Base-by-base conservation (phyloP, 139 green algal genomes). In the Pseudopediastrum boryanum region DNA sequence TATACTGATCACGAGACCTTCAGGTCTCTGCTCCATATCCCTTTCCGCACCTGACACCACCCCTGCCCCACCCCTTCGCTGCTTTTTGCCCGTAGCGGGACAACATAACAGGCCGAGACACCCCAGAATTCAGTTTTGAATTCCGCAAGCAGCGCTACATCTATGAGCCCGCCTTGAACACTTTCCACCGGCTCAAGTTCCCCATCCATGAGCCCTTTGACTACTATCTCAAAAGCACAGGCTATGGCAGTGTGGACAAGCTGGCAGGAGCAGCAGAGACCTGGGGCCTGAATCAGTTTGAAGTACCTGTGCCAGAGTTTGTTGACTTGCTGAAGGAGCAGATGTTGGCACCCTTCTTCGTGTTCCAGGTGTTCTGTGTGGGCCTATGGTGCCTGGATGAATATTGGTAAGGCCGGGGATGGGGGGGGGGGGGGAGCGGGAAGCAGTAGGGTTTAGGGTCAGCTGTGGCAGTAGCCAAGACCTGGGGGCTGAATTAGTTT, bases 281-380 rank as follows among this genome's bases (percentile, higher is more conserved):
- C 42, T 96, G 90, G 89, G 92, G 92, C 16, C 70, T 83, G 31
- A 96, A 96, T 77, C 77, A 78, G 16, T 93, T 95, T 67, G 84
- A 89, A 46, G 85, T 98, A 46, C 93, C 94, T 0, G 68, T 97
- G 54, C 94, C 94, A 0, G 27, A 78, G 0, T 98, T 98, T 77
- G 48, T 31, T 0, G 75, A 85, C 12, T 82, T 98, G 59, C 86
- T 98, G 8, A 86, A 89, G 83, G 93, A 98, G 72, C 96, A 99
- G 85, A 90, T 99, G 74, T 62, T 97, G 63, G 96, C 94, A 51
- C 96, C 96, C 1, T 99, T 99, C 89, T 99, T 99, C 75, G 89
- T 95, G 62, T 99, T 96, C 83, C 95, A 98, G 87, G 90, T 97
- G 35, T 98, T 98, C 69, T 99, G 96, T 75, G 95, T 99, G 1